Base-by-base conservation (phyloP, 805 yeast genomes). In the Torulaspora gathmanii region DNA sequence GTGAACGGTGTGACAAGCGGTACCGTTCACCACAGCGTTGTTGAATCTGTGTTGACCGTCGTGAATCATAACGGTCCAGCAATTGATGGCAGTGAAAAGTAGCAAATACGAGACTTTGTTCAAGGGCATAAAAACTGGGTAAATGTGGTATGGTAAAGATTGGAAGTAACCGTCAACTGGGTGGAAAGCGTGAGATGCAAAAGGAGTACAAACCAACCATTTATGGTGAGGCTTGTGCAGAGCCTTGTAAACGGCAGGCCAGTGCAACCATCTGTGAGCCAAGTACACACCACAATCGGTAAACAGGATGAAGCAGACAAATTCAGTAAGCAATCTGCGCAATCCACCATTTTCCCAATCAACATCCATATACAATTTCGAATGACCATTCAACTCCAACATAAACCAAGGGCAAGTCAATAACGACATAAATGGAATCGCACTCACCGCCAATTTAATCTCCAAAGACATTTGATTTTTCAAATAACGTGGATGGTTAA, bases 31-130 rank as follows among this genome's bases (percentile, higher is more conserved):
- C 47, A 88, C 78, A 5, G 97, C 96, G 65, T 89, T 95, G 67
- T 87, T 85, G 35, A 96, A 85, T 73, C 91, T 67, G 68, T 89
- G 93, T 65, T 90, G 93, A 54, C 99, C 99, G 63, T 93, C 99
- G 69, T 93, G 99, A 63, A 93, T 93, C 93, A 91, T 85, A 34
- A 93, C 95, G 11, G 99, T 87, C 99, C 99, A 93, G 66, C 91
- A 83, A 70, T 93, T 91, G 53, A 93, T 96, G 69, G 89, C 83
- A 0, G 91, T 81, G 72, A 93, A 93, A 53, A 93, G 72, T 13
- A 79, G 56, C 61, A 93, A 74, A 67, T 91, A 93, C 17, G 86
- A 79, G 20, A 86, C 70, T 70, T 90, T 93, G 71, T 93, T 90
- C 56, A 93, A 75, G 35, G 98, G 98, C 80, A 93, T 86, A 25